Base-by-base conservation (phyloP, 2,329 filamentous ascomycete species). In the Arthrinium puccinioides region DNA sequence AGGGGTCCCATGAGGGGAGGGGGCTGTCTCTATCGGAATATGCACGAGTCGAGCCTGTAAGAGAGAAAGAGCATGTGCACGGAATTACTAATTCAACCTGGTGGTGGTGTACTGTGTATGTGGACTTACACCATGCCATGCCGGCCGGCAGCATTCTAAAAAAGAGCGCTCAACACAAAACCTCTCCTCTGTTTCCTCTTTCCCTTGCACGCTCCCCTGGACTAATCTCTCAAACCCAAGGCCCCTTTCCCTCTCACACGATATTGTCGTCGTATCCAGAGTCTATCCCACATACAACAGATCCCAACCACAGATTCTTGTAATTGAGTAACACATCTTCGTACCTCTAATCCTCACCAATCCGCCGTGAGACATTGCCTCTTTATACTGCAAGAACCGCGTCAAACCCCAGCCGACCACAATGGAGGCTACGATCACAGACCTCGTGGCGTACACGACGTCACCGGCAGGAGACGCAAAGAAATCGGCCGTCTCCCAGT, bases 391-490 rank as follows among this genome's bases (percentile, higher is more conserved):
- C 31, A 19, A 18, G 15, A 2, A 14, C 24, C 30, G n/a, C 37
- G 29, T 21, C 21, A 16, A 18, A 11, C 24, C 24, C 23, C 28
- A 9, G 19, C n/a, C 54, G 23, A 11, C 48, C 48, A 53, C 35
- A 45, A 43, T 16, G 57, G 57, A 28, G 55, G 44, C 52, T 57
- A 25, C 63, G 59, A 23, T 64, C 67, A 10, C 55, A 56, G 43
- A 56, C 62, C 21, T 65, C 66, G n/a, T 57, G n/a, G n/a, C 58
- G 43, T 52, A 57, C 43, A 52, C 60, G 38, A 54, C 57, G 9
- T 64, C 63, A 45, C 64, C 61, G 18, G 55, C 51, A 28, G 44
- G 58, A 41, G 59, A 63, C 45, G 57, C 57, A 41, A 72, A 67
- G 50, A 52, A 64, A 42, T 61, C 60, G 24, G 54, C 61, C 42